Evolutionary conservation across 306 rosid genomes (phyloP), one percentile per base, ranked within the genome.

Genomic region (Oemleria cerasiformis): DNA sequence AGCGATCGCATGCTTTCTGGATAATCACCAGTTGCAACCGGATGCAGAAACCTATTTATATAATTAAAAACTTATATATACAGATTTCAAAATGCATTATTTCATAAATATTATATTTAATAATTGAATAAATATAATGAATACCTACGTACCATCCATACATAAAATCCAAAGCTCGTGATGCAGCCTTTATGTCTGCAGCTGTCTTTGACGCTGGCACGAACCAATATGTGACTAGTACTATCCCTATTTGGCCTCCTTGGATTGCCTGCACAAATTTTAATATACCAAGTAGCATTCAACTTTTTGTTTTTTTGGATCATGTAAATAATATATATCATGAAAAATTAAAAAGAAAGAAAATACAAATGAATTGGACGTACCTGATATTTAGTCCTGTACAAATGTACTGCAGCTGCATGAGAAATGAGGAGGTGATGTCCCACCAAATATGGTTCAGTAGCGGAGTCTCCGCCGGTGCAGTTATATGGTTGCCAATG

Each of bases 351-450:
- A 25, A 25, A 25, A 1, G 30, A 25, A 2, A 25, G 2, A 2
- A 25, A 2, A 25, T 2, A 25, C 1, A 25, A 25, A 25, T 25
- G 2, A 25, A 25, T 25, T 25, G 30, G 30, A 25, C 30, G 30
- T 1, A 25, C 81, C 72, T 81, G 78, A 55, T 76, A 88, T 0
- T 85, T 82, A 0, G 64, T 34, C 70, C 43, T 82, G 76, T 91
- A 88, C 0, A 85, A 5, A 12, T 82, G 7, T 0, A 87, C 91
- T 8, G 89, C 79, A 1, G 71, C 67, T 1, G 92, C 92, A 79
- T 91, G 97, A 66, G 92, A 79, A 51, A 91, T 96, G 43, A 87
- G 76, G 14, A 60, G 75, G 53, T 91, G 20, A 38, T 91, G 97
- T 5, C 83, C 0, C 9, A 82, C 92, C 51, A 85, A 4, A 64